These are phyloP conservation scores for Botryotinia narcissicola DNA, from an alignment of 2,329 filamentous ascomycete genomes.

Conservation along the genomic window DNA sequence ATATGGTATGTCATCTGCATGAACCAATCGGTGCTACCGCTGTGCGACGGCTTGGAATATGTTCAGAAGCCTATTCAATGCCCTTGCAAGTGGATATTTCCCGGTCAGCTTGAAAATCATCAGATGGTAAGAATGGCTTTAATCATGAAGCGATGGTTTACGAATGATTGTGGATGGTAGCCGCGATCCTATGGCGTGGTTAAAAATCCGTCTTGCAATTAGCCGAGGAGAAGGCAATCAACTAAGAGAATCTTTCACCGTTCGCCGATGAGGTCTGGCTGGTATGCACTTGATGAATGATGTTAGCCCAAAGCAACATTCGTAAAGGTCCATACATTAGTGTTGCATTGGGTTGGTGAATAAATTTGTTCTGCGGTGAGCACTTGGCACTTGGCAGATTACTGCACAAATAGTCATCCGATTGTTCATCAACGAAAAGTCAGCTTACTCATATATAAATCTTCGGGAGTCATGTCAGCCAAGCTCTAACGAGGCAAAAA, in stretches of 20 bases:
- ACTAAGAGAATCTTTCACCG: neutral
- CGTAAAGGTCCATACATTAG: neutral
- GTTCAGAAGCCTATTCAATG: neutral
- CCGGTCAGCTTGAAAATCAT: neutral
- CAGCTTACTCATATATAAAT: constrained; percentile 4
- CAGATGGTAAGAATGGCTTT: neutral
- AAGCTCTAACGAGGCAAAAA: neutral
- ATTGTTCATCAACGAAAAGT: neutral
- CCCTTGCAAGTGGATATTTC: neutral
- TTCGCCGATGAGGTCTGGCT: neutral
- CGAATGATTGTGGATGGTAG: neutral
- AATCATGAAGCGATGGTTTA: neutral
- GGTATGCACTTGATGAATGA: neutral
- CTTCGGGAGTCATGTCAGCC: too few relatives aligned
- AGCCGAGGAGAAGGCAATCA: neutral
- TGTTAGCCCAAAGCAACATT: neutral
- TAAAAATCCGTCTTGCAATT: neutral
- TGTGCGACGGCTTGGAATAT: neutral
- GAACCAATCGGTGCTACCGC: neutral
- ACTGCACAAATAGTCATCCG: neutral
- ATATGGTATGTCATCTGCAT: too few relatives aligned
- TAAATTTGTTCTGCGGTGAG: neutral
- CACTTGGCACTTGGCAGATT: neutral
- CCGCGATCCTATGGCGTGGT: neutral
- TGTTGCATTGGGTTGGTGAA: neutral